Evolutionary conservation across 2,329 filamentous ascomycete genomes (phyloP), one percentile per base, ranked within the genome.

Genomic region (Niveomyces coronatus): DNA sequence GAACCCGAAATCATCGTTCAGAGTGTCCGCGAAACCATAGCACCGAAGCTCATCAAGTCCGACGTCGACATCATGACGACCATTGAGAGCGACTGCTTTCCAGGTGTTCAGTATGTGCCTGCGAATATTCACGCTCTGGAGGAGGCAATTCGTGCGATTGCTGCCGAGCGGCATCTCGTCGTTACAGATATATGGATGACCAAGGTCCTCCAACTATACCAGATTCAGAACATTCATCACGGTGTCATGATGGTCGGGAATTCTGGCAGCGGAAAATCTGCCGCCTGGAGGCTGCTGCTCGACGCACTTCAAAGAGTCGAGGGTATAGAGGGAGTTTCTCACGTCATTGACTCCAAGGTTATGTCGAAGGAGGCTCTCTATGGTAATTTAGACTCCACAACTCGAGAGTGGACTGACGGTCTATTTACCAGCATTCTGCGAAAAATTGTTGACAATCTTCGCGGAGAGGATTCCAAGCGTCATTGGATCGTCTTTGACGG

Each of bases 211-310:
- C 91, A 99, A 58, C 74, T 98, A 3, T 96, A 94, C 58, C 91
- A 99, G 59, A 99, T 99, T 45, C 91, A 96, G 60, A 84, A 81
- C 47, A 87, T 98, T 42, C 91, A 99, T 54, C 91, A 99, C 50
- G 91, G 91, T 81, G 91, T 99, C 19, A 99, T 99, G 93, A 96
- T 98, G 91, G 91, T 99, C 9, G 91, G 91, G 45, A 87, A 85
- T 54, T 95, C 93, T 20, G 91, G 93, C n/a, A 83, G 89, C 31
- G 93, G 93, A 55, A 99, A 99, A 64, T 95, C 91, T 28, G 79
- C 84, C 2, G 85, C 91, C 5, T 99, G 93, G 91, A 87, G 85
- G 53, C 78, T 94, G 29, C 70, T 99, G 36, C 73, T 98, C 15
- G 84, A 93, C 52, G 91, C 93, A 13, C 65, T 98, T 42, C 89